These are phyloP conservation scores for Pseudocercospora fijiensis DNA, from an alignment of 2,329 filamentous ascomycete genomes.

Conservation along the genomic window DNA sequence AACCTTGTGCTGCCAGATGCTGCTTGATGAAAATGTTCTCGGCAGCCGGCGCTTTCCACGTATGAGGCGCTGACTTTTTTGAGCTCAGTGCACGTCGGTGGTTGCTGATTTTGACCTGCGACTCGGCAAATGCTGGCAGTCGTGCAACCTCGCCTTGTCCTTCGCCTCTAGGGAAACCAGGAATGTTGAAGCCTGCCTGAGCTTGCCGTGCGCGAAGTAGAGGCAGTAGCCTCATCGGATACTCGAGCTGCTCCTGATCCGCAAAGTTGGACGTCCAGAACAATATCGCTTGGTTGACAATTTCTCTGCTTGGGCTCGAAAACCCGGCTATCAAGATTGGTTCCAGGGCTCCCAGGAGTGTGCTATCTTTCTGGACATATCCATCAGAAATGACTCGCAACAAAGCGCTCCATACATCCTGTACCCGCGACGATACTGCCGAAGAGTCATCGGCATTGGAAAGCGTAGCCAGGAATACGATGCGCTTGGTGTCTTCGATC, in stretches of 20 bases:
- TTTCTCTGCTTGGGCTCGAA: constrained; percentile 51
- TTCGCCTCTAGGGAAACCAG: constrained; percentile 45
- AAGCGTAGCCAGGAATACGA: constrained; percentile 11
- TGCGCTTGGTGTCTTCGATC: constrained; percentile 57
- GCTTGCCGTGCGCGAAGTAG: constrained; percentile 62
- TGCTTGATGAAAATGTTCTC: constrained; percentile 27
- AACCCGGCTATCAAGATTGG: constrained; percentile 55
- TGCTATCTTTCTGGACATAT: constrained; percentile 58
- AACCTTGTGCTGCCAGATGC: constrained; percentile 25
- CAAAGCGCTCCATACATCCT: constrained; percentile 42
- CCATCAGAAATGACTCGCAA: constrained; percentile 54
- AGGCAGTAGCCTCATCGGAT: constrained; percentile 63
- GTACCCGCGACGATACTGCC: constrained; percentile 18
- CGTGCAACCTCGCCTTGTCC: constrained; percentile 40
- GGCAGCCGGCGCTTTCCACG: neutral
- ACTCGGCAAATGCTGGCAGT: constrained; percentile 32
- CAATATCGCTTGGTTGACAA: constrained; percentile 53
- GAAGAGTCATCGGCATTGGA: constrained; percentile 49
- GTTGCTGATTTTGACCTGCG: constrained; percentile 11
- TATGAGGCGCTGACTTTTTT: neutral
- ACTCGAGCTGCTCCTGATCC: constrained; percentile 58
- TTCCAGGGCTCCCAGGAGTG: constrained; percentile 56
- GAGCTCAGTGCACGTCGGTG: neutral
- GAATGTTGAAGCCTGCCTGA: constrained; percentile 53
- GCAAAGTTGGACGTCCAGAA: constrained; percentile 74